Base-by-base conservation (phyloP, 257 asterid species). In the Leptodermis oblonga region DNA sequence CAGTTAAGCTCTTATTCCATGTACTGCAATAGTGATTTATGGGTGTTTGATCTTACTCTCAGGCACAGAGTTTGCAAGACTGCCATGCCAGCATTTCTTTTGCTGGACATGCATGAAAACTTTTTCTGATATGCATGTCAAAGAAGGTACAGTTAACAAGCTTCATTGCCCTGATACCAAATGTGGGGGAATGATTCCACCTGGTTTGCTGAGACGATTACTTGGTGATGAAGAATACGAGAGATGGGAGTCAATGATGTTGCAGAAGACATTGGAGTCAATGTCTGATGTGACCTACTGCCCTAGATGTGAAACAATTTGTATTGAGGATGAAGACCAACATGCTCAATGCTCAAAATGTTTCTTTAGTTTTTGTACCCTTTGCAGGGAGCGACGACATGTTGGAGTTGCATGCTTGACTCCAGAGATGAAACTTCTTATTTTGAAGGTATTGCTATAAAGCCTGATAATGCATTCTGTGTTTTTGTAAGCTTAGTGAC, bases 271-370 rank as follows among this genome's bases (percentile, higher is more conserved):
- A 51, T 81, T 93, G 56, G 96, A 86, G 70, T 83, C 97, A 37
- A 93, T 93, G 98, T 67, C 80, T 65, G 98, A 93, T 82, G 95
- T 92, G 30, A 82, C 82, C 74, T 81, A 87, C 84, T 93, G 97
- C 82, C 97, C 98, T 63, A 86, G 98, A 83, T 93, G 98, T 76
- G 98, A 88, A 76, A 90, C 92, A 5, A 81, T 90, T 56, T 90
- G 98, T 80, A 77, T 93, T 46, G 89, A 90, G 74, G 98, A 90
- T 72, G 90, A 83, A 82, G 95, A 80, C 36, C 63, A 90, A 56
- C 88, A 88, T 69, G 98, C 95, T 4, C 97, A 84, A 70, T 93
- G 98, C 79, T 76, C 97, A 62, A 88, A 87, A 73, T 93, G 98
- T 79, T 88, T 74, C 80, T 90, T 79, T 74, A 93, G 90, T 85